phyloP scores from a whole-genome alignment of 2,329 filamentous ascomycete genomes.

The Colletotrichum aenigma region DNA sequence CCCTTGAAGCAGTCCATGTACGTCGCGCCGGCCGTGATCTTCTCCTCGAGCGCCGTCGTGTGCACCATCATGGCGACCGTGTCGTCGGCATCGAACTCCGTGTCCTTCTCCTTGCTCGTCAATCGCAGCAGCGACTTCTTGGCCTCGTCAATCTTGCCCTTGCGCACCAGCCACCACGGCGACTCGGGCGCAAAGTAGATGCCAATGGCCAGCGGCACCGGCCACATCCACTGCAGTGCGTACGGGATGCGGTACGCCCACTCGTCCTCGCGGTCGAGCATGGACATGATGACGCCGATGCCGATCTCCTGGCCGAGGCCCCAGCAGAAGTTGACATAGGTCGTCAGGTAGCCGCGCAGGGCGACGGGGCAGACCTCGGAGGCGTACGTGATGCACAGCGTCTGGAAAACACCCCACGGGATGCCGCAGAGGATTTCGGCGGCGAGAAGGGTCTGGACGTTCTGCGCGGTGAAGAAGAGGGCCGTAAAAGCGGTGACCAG shows the following conservation, averaged over 20 bases:
- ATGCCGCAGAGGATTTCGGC: slow-evolving; percentile 69
- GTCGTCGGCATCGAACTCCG: slow-evolving; percentile 80
- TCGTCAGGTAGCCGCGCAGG: slow-evolving; percentile 73
- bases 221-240: slow-evolving; percentile 81
- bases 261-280: slow-evolving; percentile 68
- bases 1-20: slow-evolving; percentile 88
- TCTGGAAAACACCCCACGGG: slow-evolving; percentile 65
- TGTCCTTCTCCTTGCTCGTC: slow-evolving; percentile 66
- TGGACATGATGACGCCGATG: slow-evolving; percentile 73
- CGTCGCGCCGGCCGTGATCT: slow-evolving; percentile 73
- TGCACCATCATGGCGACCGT: slow-evolving; percentile 93
- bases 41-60: slow-evolving; percentile 80
- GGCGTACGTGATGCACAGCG: slow-evolving; percentile 68
- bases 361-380: slow-evolving; percentile 76
- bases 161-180: slow-evolving; percentile 78
- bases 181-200: slow-evolving; percentile 73
- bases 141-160: slow-evolving; percentile 67
- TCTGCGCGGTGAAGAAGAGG: slow-evolving; percentile 69
- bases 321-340: slow-evolving; percentile 74
- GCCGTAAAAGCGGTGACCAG: slow-evolving; percentile 62
- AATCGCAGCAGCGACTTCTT: slow-evolving; percentile 69
- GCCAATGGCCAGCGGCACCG: slow-evolving; percentile 67
- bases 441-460: slow-evolving; percentile 60
- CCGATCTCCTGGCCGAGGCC: slow-evolving; percentile 76
- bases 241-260: slow-evolving; percentile 76